Base-by-base conservation (phyloP, 305 asterid genomes). In the Solanum hybrid region DNA sequence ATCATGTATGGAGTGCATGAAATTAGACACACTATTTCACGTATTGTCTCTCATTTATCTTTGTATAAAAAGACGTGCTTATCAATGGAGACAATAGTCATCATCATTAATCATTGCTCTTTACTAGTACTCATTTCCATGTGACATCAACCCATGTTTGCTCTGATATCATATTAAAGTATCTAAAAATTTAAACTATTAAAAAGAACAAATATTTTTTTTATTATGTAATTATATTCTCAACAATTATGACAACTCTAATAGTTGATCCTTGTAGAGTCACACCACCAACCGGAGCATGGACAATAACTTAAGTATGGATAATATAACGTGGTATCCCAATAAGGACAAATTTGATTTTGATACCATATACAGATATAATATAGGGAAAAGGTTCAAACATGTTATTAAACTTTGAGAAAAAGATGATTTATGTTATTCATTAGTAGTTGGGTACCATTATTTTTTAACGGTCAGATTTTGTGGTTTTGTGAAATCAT, bases 11-110 rank as follows among this genome's bases (percentile, higher is more conserved):
- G 76, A 31, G 76, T 84, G 75, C 87, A 84, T 31, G 87, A 51
- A 38, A 56, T 10, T 19, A 85, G 40, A 85, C 45, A 45, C 87
- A 8, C 17, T 31, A 38, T 85, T 84, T 84, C 75, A 84, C 40
- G 73, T 45, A 84, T 71, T 42, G 37, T 69, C 36, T 69, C 64
- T 35, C 64, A 45, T 86, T 69, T 86, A 15, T 37, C 66, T 10
- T 71, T 86, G 80, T 71, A 9, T 27, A 87, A 87, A 69, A 27
- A 87, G 45, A 40, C 72, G 36, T 38, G 71, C 89, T 36, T 42
- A 87, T 91, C 86, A 92, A 92, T 89, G 91, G 90, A 64, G 82
- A 92, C 91, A 87, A 85, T 85, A 87, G 79, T 60, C 76, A 89
- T 89, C 82, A 90, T 85, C 78, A 88, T 89, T 34, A 90, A 89